phyloP scores from a whole-genome alignment of 495 filamentous ascomycete species.

The Penicillium herquei region DNA sequence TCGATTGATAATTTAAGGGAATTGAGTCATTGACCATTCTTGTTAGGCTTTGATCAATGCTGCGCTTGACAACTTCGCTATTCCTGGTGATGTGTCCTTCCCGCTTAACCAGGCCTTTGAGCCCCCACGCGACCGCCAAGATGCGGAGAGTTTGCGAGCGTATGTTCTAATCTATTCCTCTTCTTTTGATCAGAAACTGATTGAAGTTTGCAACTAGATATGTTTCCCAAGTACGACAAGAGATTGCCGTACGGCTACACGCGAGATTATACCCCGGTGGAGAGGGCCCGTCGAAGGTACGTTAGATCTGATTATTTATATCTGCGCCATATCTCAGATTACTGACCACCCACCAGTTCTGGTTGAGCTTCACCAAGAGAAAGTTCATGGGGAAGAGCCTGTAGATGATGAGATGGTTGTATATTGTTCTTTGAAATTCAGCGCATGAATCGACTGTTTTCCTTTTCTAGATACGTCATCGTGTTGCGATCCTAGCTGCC shows the following conservation, averaged over 20 bases:
- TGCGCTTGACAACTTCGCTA: constrained; percentile 88
- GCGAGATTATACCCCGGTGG: constrained; percentile 85
- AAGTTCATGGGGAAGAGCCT: constrained; percentile 98
- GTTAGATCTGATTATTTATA: constrained; percentile 9
- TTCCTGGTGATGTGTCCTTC: constrained; percentile 92
- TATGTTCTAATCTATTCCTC: constrained; percentile 34
- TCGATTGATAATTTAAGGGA: neutral
- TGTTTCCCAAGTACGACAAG: constrained; percentile 87
- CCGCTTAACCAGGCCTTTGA: constrained; percentile 85
- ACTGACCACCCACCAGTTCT: constrained; percentile 60
- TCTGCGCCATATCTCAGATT: neutral
- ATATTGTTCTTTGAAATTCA: constrained; percentile 33
- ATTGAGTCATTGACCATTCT: constrained; percentile 1
- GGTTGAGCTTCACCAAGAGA: constrained; percentile 96
- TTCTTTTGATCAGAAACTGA: neutral
- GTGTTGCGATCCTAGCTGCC: constrained; percentile 10
- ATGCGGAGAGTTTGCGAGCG: constrained; percentile 80
- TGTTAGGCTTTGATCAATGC: constrained; percentile 60
- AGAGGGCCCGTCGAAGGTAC: constrained; percentile 78
- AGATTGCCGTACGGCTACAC: constrained; percentile 77
- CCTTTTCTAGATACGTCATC: constrained; percentile 9
- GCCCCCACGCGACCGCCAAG: constrained; percentile 79
- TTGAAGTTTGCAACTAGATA: constrained; percentile 42
- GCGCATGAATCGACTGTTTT: constrained; percentile 30
- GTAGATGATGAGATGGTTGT: constrained; percentile 38